Conservation (phyloP, 176 grass and related monocot species). For the Ampelocalamus luodianensis region DNA sequence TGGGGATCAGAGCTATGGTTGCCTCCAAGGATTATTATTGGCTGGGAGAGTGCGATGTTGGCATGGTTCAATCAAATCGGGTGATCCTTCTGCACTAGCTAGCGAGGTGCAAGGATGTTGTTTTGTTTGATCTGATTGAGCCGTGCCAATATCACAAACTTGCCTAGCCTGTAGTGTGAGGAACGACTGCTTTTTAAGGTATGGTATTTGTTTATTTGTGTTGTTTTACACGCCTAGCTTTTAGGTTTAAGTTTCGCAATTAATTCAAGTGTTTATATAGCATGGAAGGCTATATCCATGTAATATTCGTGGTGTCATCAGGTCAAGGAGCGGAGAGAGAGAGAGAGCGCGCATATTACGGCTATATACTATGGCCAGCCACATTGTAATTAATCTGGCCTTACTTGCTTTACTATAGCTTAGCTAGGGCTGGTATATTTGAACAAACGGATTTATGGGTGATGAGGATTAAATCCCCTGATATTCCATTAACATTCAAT, state of each 20-base stretch:
- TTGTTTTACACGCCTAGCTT: background rate
- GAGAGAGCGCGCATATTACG: background rate
- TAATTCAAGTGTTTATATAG: background rate
- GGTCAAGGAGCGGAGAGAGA: background rate
- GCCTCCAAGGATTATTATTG: background rate
- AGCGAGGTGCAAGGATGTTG: background rate
- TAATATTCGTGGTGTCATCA: background rate
- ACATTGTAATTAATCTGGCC: background rate
- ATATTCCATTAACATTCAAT: no score
- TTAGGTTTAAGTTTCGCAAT: background rate
- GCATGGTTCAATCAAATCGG: slow-evolving; percentile 68
- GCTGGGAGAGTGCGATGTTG: slow-evolving; percentile 68
- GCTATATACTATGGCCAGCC: background rate
- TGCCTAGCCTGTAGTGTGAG: slow-evolving; percentile 33
- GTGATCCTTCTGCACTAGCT: background rate
- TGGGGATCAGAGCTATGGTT: background rate
- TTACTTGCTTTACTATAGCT: background rate
- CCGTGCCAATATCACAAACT: slow-evolving; percentile 79
- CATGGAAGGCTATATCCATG: background rate
- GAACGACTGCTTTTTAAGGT: slow-evolving; percentile 30
- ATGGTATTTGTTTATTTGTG: background rate
- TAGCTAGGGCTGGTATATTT: background rate
- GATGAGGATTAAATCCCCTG: no score
- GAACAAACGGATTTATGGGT: background rate
- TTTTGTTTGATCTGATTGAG: slow-evolving; percentile 57